Evolutionary conservation across 1,139 yeast genomes (phyloP).

Genomic region (Suhomyces bribrorum): DNA sequence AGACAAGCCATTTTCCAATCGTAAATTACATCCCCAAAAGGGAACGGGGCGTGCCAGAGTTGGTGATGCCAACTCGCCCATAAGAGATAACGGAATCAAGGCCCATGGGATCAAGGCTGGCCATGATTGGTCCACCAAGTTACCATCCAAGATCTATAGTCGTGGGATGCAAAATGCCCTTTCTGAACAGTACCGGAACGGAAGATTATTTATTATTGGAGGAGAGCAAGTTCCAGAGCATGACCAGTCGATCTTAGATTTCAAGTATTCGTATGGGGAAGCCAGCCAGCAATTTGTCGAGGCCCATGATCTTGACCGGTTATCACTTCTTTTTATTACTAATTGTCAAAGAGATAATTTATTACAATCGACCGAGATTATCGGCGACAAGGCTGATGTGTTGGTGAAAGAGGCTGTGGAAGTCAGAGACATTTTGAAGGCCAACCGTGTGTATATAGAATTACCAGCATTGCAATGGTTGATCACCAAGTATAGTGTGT

Average conservation of each 20-base stretch:
- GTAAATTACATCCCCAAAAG: conserved; percentile 84
- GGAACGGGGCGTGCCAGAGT: conserved; percentile 95
- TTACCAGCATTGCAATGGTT: conserved; percentile 68
- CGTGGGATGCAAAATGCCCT: conserved; percentile 80
- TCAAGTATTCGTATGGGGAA: conserved; percentile 45
- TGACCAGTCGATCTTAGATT: conserved; percentile 41
- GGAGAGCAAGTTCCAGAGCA: conserved; percentile 29
- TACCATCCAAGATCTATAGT: conserved; percentile 73
- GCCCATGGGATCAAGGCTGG: conserved; percentile 92
- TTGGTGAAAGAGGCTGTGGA: conserved; percentile 77
- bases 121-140: conserved; percentile 82
- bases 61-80: conserved; percentile 96
- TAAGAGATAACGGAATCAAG: conserved; percentile 83
- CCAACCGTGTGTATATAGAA: conserved; percentile 77
- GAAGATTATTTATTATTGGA: conserved; percentile 71
- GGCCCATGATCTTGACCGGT: conserved; percentile 52
- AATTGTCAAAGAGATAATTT: conserved; percentile 55
- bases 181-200: conserved; percentile 74
- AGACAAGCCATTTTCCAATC: conserved; percentile 83
- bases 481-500: conserved; percentile 31
- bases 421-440: conserved; percentile 81
- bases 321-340: conserved; percentile 69
- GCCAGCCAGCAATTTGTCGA: conserved; percentile 62
- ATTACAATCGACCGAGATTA: conserved; percentile 49
- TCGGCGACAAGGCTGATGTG: conserved; percentile 58